Conservation (phyloP, 163 green algal species). For the Scenedesmus sp. region DNA sequence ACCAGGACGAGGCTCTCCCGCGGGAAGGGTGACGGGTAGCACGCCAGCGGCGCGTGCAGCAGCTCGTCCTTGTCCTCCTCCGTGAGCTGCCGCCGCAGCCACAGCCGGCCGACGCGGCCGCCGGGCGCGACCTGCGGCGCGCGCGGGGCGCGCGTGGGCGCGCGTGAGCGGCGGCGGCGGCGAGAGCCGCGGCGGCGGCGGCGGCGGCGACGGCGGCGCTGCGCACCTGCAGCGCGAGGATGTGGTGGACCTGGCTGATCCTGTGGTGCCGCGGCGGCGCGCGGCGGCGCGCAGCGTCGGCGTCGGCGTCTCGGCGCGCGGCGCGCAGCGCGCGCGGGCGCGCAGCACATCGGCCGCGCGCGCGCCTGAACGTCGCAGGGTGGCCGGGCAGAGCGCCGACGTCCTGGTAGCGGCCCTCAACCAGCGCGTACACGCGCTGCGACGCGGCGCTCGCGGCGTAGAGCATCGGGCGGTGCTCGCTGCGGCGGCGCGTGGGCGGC, state of each 20-base stretch:
- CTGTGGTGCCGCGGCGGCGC: not conserved
- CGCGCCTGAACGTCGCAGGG: conserved; percentile 44
- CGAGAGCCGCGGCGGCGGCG: too few species aligned
- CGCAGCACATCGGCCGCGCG: too few species aligned
- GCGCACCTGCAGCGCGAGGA: conserved; percentile 30
- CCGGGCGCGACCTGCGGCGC: not conserved
- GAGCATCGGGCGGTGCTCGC: conserved; percentile 30
- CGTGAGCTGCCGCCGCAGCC: conserved; percentile 45
- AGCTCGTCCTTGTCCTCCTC: conserved; percentile 49
- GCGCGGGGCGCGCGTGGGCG: too few species aligned
- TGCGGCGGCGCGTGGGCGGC: too few species aligned
- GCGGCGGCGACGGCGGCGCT: too few species aligned
- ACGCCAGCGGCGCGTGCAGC: conserved; percentile 35
- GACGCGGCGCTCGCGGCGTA: conserved; percentile 28
- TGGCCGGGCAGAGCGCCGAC: conserved; percentile 43
- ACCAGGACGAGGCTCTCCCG: conserved; percentile 12
- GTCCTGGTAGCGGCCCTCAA: conserved; percentile 48
- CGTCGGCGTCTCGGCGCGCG: not conserved
- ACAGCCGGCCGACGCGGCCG: conserved; percentile 25
- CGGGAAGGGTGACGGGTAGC: conserved; percentile 38
- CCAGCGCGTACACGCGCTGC: conserved; percentile 36
- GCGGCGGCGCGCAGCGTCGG: not conserved
- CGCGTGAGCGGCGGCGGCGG: too few species aligned
- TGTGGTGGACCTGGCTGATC: conserved; percentile 42
- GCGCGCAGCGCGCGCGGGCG: too few species aligned